Percentiles rank a stretch among this genome's conserved stretches.
Conservation (phyloP, 2,329 filamentous ascomycete species). For the Fusarium setosum region DNA sequence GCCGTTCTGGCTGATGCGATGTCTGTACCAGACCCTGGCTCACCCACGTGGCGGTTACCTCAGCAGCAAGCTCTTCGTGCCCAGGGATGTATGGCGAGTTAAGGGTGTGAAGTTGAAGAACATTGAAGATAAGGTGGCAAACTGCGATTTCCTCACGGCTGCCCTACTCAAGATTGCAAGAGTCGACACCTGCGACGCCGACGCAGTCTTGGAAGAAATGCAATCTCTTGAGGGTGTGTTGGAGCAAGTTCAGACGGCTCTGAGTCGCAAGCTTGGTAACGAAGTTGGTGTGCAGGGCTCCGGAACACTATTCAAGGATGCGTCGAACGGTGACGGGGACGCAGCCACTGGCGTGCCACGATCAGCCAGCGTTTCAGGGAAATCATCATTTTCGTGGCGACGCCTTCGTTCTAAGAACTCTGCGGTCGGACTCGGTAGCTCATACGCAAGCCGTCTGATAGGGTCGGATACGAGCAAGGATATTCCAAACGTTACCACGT, state of each 20-base stretch:
- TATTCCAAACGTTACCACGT: constrained; percentile 70
- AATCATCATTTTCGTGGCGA: constrained; percentile 85
- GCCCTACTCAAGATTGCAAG: constrained; percentile 84
- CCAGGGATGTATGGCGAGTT: constrained; percentile 92
- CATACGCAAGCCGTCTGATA: constrained; percentile 53
- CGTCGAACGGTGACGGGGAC: constrained; percentile 61
- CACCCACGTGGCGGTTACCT: constrained; percentile 94
- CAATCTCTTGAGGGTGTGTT: constrained; percentile 86
- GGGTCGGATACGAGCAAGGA: constrained; percentile 44
- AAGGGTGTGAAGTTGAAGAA: constrained; percentile 93
- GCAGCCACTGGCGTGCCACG: constrained; percentile 58
- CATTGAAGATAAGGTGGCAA: constrained; percentile 92
- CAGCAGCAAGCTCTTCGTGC: constrained; percentile 91
- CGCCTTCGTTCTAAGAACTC: constrained; percentile 92
- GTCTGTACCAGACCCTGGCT: constrained; percentile 89
- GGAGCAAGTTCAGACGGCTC: constrained; percentile 81
- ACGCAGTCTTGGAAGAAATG: constrained; percentile 94
- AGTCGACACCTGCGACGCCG: constrained; percentile 90
- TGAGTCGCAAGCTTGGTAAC: constrained; percentile 88
- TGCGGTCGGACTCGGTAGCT: constrained; percentile 66
- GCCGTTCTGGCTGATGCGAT: constrained; percentile 98
- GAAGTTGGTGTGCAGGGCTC: constrained; percentile 89
- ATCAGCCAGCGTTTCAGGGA: constrained; percentile 73
- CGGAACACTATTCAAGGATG: constrained; percentile 80
- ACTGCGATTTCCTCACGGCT: constrained; percentile 90